Percentiles rank a stretch among this genome's conserved stretches.
These are phyloP conservation scores for Capillidium heterosporum DNA, from an alignment of 371 early-diverging fungal species.

Conservation along the genomic window DNA sequence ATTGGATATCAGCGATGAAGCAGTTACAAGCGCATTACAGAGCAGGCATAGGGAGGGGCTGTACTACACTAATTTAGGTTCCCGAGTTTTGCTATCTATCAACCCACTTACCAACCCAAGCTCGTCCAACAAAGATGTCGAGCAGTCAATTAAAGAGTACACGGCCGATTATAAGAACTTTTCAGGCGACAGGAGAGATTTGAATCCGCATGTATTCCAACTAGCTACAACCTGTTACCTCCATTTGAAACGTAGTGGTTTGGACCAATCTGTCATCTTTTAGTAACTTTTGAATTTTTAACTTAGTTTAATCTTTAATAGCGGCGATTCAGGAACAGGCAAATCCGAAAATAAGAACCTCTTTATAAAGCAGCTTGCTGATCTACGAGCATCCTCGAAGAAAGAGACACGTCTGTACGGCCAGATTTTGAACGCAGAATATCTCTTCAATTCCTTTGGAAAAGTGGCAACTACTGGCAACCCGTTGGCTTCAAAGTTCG, in stretches of 20 bases:
- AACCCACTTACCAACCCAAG: constrained; percentile 25
- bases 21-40: constrained; percentile 24
- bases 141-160: constrained; percentile 36
- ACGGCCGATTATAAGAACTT: constrained; percentile 37
- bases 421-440: constrained; percentile 47
- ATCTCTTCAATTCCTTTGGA: constrained; percentile 67
- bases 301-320: constrained; percentile 12
- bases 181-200: constrained; percentile 8
- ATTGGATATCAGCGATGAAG: constrained; percentile 9
- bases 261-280: constrained; percentile 58
- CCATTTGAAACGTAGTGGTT: constrained; percentile 69
- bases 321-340: constrained; percentile 84
- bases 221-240: constrained; percentile 47
- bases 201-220: constrained; percentile 74
- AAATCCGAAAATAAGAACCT: constrained; percentile 53
- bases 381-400: constrained; percentile 43
- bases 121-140: constrained; percentile 27
- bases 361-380: constrained; percentile 44
- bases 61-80: constrained; percentile 41
- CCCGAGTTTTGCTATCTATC: constrained; percentile 30
- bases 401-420: constrained; percentile 64
- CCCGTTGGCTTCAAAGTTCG: constrained; percentile 70
- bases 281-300: constrained; percentile 22
- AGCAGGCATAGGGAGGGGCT: constrained; percentile 33
- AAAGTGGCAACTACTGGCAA: constrained; percentile 57